Evolutionary conservation across 2,329 filamentous ascomycete species (phyloP), one percentile per base, ranked within the genome.

Genomic region (Xylariomycetidae sp.): DNA sequence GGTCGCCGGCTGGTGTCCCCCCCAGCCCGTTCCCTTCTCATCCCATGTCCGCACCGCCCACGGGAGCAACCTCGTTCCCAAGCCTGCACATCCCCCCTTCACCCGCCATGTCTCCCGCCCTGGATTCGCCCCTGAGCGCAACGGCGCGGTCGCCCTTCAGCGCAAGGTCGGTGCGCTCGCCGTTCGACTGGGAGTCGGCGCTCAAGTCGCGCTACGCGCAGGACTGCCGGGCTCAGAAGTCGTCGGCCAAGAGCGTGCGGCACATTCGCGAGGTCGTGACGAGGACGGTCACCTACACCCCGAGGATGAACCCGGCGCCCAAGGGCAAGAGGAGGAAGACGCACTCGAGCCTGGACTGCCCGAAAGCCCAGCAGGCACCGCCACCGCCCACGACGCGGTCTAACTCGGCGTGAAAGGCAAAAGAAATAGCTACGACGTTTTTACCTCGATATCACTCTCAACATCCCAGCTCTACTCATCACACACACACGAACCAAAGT

Each of bases 221-320:
- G 34, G 61, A 67, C 53, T 68, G 67, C 56, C 67, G 55, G 50
- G 64, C 33, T 63, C 73, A 70, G 43, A 75, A 76, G 55, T 55
- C 71, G 12, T 67, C 75, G 25, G 74, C 72, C 45, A 79, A 80
- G 19, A 80, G 71, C 49, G 69, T 81, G 36, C 76, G 81, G 40
- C 74, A 83, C 54, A 88, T 96, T 38, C 73, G 87, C 34, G 88
- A 96, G 59, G 88, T 96, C 4, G 85, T 96, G 33, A 96, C 89
- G n/a, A 77, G 88, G 48, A 96, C 88, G 12, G 86, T 95, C 39
- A 95, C 87, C 25, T 95, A 94, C 62, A 94, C 86, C 57, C 84
- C 80, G 41, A 72, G 82, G 45, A 86, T 97, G 66, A 85, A 88
- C 46, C 86, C 89, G 16, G 88, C 89, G 23, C 90, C 72, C 6